These are phyloP conservation scores for Monosporascus sp. DNA, from an alignment of 2,329 filamentous ascomycete species.

Conservation along the genomic window DNA sequence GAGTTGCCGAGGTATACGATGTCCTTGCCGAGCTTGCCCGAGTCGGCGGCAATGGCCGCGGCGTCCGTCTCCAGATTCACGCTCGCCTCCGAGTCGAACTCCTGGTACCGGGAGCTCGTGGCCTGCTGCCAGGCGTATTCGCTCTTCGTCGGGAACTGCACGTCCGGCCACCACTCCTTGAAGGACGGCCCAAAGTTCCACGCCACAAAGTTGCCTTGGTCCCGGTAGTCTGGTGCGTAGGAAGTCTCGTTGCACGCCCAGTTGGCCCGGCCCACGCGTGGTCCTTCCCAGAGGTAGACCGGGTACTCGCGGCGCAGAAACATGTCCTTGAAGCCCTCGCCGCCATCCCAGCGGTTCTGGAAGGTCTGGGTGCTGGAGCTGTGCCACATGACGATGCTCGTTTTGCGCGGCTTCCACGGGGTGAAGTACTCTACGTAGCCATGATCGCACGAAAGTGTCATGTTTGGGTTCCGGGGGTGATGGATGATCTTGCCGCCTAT, in stretches of 20 bases:
- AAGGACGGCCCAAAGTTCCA: slow-evolving; percentile 32
- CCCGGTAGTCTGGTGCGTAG: slow-evolving; percentile 27
- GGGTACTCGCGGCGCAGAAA: slow-evolving; percentile 32
- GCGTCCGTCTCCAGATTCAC: slow-evolving; percentile 29
- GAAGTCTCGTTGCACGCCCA: slow-evolving; percentile 28
- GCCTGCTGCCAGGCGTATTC: slow-evolving; percentile 29
- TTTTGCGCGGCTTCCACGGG: slow-evolving; percentile 27
- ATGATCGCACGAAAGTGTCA: slow-evolving; percentile 32
- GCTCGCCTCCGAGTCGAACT: slow-evolving; percentile 28
- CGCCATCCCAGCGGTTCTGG: slow-evolving; percentile 34
- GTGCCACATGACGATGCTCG: slow-evolving; percentile 34
- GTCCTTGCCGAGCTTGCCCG: slow-evolving; percentile 22
- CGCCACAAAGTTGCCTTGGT: slow-evolving; percentile 29
- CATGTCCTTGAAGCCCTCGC: slow-evolving; percentile 35
- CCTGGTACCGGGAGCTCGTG: slow-evolving; percentile 29
- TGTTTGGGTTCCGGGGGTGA: slow-evolving; percentile 22
- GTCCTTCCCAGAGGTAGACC: slow-evolving; percentile 34
- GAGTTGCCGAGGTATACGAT: slow-evolving; percentile 32
- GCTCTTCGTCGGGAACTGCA: slow-evolving; percentile 29
- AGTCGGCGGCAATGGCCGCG: slow-evolving; percentile 29
- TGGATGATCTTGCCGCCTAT: slow-evolving; percentile 27
- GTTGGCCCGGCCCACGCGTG: slow-evolving; percentile 30
- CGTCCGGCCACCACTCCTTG: slow-evolving; percentile 27
- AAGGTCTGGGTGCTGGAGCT: slow-evolving; percentile 32
- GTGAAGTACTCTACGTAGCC: slow-evolving; percentile 35